Base-by-base conservation (phyloP, 352 stramenopile species). In the Albugo candida region DNA sequence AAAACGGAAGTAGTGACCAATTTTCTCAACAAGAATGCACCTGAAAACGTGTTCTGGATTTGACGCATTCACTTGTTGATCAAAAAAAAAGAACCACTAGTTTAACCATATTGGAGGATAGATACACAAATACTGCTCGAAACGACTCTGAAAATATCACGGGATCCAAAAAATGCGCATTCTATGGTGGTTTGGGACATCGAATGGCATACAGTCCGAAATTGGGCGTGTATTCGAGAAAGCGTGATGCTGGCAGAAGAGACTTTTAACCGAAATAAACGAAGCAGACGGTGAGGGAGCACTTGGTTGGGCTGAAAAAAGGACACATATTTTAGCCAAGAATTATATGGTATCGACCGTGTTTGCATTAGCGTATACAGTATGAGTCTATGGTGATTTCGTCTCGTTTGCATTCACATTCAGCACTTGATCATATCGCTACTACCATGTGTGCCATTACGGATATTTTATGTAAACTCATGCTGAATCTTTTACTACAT, bases 21-120 rank as follows among this genome's bases (percentile, higher is more conserved):
- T 2, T 99, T 99, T 53, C 98, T 99, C 64, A 99, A 99, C 68
- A 98, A 98, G 65, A 86, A 75, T 47, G 76, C 91, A 4, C 72
- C 72, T 0, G 92, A 98, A 62, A 97, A 88, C 18, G 92, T 92
- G 2, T 63, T 99, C 61, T 99, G 41, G 94, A 99, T 78, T 70
- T 99, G 10, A 99, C 98, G 61, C 93, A 98, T 62, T 55, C 99
- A 52, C 78, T 99, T 13, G 85, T 95, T n/a, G 95, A 99, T 61
- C 94, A 94, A 4, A 96, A 98, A 99, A 67, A 93, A 88, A 0
- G 94, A 99, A 24, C 95, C 95, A 18, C 94, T 93, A 2, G 93
- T 98, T 35, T 99, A 16, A 84, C 92, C 52, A 92, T 94, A n/a
- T 72, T 99, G 47, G 93, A 98, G 45, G 95, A 99, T 64, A 93